Base-by-base conservation (phyloP, 1,284 basidiomycete species). In the Ganoderma resinaceum region DNA sequence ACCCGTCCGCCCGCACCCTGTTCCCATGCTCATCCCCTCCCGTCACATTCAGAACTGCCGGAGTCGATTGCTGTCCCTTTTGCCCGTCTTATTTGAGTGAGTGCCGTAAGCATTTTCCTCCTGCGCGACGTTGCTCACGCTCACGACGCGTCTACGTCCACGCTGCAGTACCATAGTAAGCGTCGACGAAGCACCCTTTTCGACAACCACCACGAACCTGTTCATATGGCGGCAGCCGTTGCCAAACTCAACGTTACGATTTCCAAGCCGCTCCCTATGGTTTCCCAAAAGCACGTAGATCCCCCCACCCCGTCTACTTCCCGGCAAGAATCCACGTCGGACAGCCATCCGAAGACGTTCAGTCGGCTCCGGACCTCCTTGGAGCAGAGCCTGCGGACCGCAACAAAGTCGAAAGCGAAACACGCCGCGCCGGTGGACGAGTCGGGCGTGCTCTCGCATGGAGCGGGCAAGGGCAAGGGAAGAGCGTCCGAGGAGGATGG, bases 351-450 rank as follows among this genome's bases (percentile, higher is more conserved):
- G 46, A 88, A 83, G 74, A 83, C 88, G 3, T 87, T 92, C 76
- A 86, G 86, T 73, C 87, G 90, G 53, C 80, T 92, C 65, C 87
- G 88, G 63, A 87, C 89, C 9, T 87, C 89, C 12, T 78, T 93
- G 38, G 90, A 91, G 74, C 87, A 91, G 72, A 89, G 86, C 72
- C 72, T 93, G 55, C 87, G 89, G 55, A 85, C 85, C 9, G 88
- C 88, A 60, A 88, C 89, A 18, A 84, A 88, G 65, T 85, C 87
- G 65, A 88, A 82, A 77, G 74, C 74, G 3, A 86, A 86, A 75
- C 64, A 77, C 31, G 76, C 81, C 23, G 76, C 81, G 29, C 75
- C 77, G 60, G 81, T 83, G 67, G 83, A 86, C 68, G 77, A 79
- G 70, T 72, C 83, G 72, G 83, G 83, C 35, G 79, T 83, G 49